Percentiles rank a stretch among this genome's conserved stretches.
These are phyloP conservation scores for Camelina neglecta DNA, from an alignment of 345 rosid species.

Conservation along the genomic window DNA sequence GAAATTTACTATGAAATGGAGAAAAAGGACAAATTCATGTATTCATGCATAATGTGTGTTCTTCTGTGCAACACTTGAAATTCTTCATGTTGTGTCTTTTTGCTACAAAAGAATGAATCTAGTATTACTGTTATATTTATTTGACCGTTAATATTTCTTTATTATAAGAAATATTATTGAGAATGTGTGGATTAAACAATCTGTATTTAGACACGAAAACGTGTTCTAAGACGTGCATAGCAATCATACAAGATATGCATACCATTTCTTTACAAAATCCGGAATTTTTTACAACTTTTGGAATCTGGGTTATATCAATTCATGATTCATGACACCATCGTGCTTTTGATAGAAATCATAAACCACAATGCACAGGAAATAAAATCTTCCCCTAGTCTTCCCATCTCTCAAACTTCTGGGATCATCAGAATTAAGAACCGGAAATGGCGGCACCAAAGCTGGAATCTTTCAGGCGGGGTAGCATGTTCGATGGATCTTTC, in stretches of 20 bases:
- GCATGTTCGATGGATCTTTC: constrained; percentile 44
- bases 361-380: constrained; percentile 24
- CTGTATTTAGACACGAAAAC: constrained; percentile 31
- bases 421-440: constrained; percentile 33
- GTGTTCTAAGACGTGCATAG: constrained; percentile 44
- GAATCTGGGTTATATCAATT: constrained; percentile 8
- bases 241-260: constrained; percentile 29
- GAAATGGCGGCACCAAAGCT: constrained; percentile 43
- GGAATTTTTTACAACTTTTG: constrained; percentile 3
- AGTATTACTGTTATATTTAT: background rate
- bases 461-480: constrained; percentile 42
- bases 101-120: too few species aligned
- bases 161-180: background rate
- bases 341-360: constrained; percentile 18
- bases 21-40: background rate
- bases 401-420: background rate
- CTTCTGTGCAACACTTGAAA: background rate
- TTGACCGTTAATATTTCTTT: background rate
- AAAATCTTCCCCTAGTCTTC: background rate
- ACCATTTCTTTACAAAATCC: constrained; percentile 16
- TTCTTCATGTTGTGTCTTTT: too few species aligned
- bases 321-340: constrained; percentile 11
- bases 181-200: constrained; percentile 13
- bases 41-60: constrained; percentile 57
- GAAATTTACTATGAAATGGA: background rate